Base-by-base conservation (phyloP, 75 land plant species). In the Pinus taeda region DNA sequence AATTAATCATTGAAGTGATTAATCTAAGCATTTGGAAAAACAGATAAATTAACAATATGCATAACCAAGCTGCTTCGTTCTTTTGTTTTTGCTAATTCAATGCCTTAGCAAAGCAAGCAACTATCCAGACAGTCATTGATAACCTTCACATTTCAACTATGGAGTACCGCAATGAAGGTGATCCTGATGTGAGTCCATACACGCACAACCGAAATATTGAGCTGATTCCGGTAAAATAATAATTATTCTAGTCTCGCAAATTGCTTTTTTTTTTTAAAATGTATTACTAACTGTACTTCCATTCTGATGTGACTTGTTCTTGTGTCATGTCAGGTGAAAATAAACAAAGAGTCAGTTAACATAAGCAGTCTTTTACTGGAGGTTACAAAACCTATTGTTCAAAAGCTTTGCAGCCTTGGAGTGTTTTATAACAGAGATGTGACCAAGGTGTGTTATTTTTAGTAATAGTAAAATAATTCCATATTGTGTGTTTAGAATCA, bases 121-220 rank as follows among this genome's bases (percentile, higher is more conserved):
- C 87, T 36, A 88, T 97, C 74, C 99, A 97, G 79, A 78, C 90
- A 29, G 91, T 97, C 24, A 92, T 97, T 76, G 91, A 94, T 74
- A 97, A 97, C 81, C 88, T 97, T 24, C 81, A 80, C 21, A 93
- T 97, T 60, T 95, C 99, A 79, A 88, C 90, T 15, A 81, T 97
- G 76, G 95, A 97, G 79, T 95, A 91, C 78, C 95, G 99, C 4
- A 81, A 84, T 77, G 99, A 97, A 83, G 81, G 79, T 88, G 95
- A 97, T 57, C 83, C 77, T 77, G 99, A 97, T 88, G 99, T 97
- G 42, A 83, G 81, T 65, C 86, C 83, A 71, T 97, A 91, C 78
- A 87, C 92, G 33, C 95, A 92, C 77, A 74, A 91, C 77, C 84
- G 92, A 71, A 86, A 89, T 37, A 75, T 91, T 57, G 99, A 97